Conservation (phyloP, 352 stramenopile species). For the Peronosclerospora sorghi region DNA sequence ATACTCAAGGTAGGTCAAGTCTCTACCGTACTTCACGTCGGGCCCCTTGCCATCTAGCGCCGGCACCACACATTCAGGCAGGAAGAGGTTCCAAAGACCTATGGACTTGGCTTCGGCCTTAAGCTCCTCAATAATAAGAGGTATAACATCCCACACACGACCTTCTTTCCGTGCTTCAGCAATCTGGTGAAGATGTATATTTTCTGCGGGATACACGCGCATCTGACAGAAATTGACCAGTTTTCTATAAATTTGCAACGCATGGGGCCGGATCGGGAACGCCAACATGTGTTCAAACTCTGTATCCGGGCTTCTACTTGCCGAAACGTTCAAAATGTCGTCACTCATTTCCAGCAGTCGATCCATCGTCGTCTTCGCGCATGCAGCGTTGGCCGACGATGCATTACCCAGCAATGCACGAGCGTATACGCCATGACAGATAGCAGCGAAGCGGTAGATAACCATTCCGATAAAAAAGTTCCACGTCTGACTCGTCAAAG, state of each 20-base stretch:
- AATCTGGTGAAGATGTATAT: slow-evolving; percentile 72
- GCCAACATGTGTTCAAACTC: slow-evolving; percentile 44
- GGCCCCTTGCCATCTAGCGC: slow-evolving; percentile 32
- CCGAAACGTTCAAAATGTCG: slow-evolving; percentile 22
- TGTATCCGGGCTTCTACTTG: slow-evolving; percentile 37
- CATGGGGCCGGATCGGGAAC: slow-evolving; percentile 70
- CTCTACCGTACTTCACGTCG: slow-evolving; percentile 46
- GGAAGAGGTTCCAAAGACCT: slow-evolving; percentile 95
- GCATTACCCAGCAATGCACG: slow-evolving; percentile 67
- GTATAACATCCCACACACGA: slow-evolving; percentile 73
- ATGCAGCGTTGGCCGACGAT: slow-evolving; percentile 60
- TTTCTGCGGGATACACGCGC: slow-evolving; percentile 86
- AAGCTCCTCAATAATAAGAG: slow-evolving; percentile 82
- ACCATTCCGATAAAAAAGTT: slow-evolving; percentile 68
- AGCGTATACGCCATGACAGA: slow-evolving; percentile 72
- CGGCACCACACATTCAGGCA: slow-evolving; percentile 55
- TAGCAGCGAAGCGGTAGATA: slow-evolving; percentile 67
- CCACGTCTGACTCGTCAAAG: slow-evolving; percentile 43
- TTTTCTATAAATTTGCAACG: slow-evolving; percentile 71
- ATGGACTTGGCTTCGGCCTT: slow-evolving; percentile 85
- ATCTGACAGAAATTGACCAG: slow-evolving; percentile 82
- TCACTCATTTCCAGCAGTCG: slow-evolving; percentile 37
- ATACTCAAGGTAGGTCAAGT: slow-evolving; percentile 89
- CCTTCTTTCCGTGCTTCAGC: slow-evolving; percentile 35
- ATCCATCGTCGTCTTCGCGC: slow-evolving; percentile 60